phyloP scores from a whole-genome alignment of 768 basidiomycete genomes.

The Tricholoma matsutake region DNA sequence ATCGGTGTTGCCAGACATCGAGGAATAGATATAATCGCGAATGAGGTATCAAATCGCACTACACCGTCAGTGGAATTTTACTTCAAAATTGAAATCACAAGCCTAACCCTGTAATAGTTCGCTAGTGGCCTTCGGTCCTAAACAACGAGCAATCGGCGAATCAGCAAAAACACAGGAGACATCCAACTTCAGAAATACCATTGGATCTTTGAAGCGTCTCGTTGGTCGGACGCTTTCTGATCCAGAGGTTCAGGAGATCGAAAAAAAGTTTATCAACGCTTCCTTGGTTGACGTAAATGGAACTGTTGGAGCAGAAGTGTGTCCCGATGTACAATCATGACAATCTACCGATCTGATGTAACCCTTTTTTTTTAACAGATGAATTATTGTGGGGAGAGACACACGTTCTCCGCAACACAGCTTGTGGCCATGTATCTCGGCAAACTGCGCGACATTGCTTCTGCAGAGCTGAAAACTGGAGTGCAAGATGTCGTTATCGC shows the following conservation, averaged over 20 bases:
- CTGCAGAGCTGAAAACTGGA: conserved; percentile 78
- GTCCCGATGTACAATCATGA: conserved; percentile 21
- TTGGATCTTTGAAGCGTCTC: conserved; percentile 89
- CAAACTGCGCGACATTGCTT: conserved; percentile 85
- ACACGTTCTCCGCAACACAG: conserved; percentile 83
- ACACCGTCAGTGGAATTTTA: conserved; percentile 73
- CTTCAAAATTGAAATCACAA: background rate
- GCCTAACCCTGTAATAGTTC: conserved; percentile 50
- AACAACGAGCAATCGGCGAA: conserved; percentile 91
- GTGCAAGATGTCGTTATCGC: conserved; percentile 94
- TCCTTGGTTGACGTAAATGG: conserved; percentile 82
- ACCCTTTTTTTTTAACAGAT: conserved; percentile 59
- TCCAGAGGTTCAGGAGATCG: conserved; percentile 75
- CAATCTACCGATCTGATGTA: conserved; percentile 6
- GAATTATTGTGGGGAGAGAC: conserved; percentile 79
- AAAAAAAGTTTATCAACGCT: conserved; percentile 91
- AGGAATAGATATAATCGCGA: conserved; percentile 98
- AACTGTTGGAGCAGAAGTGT: conserved; percentile 81
- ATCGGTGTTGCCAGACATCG: conserved; percentile 94
- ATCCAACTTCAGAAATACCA: conserved; percentile 96
- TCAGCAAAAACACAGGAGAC: conserved; percentile 96
- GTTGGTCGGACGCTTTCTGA: conserved; percentile 80
- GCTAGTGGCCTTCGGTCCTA: conserved; percentile 89
- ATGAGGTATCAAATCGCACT: conserved; percentile 95
- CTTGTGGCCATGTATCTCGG: conserved; percentile 88